Conservation (phyloP, 768 basidiomycete genomes). For the Collybiopsis luxurians region DNA sequence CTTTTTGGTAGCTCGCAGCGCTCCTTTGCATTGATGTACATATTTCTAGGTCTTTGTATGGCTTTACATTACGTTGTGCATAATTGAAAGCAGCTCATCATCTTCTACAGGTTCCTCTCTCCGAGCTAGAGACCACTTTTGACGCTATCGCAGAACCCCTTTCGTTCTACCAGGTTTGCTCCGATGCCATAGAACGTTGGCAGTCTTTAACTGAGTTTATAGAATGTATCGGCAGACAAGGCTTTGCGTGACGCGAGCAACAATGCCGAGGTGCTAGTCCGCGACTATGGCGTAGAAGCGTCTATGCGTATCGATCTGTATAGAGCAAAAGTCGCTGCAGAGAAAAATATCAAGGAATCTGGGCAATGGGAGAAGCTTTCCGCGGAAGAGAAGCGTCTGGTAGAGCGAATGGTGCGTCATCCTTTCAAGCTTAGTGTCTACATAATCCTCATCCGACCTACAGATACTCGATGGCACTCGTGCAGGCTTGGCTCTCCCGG, state of each 20-base stretch:
- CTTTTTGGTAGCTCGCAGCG: not conserved
- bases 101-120: constrained; percentile 49
- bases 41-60: constrained; percentile 67
- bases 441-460: not conserved
- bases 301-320: constrained; percentile 84
- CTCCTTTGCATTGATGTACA: constrained; percentile 2
- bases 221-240: constrained; percentile 70
- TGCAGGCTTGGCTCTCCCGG: constrained; percentile 72
- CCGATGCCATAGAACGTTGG: not conserved
- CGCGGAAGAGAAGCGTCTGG: constrained; percentile 69
- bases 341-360: constrained; percentile 63
- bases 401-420: constrained; percentile 65
- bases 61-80: constrained; percentile 3
- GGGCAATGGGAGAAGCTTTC: constrained; percentile 61
- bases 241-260: constrained; percentile 81
- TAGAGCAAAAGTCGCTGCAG: constrained; percentile 65
- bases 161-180: constrained; percentile 60
- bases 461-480: constrained; percentile 75
- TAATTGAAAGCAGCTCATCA: constrained; percentile 15
- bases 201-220: not conserved
- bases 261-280: constrained; percentile 64
- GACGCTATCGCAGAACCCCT: constrained; percentile 56
- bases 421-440: not conserved
- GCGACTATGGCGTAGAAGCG: constrained; percentile 71
- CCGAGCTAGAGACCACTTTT: constrained; percentile 54